These are phyloP conservation scores for Hyaloscypha hepaticicola DNA, from an alignment of 495 filamentous ascomycete species.

Conservation along the genomic window DNA sequence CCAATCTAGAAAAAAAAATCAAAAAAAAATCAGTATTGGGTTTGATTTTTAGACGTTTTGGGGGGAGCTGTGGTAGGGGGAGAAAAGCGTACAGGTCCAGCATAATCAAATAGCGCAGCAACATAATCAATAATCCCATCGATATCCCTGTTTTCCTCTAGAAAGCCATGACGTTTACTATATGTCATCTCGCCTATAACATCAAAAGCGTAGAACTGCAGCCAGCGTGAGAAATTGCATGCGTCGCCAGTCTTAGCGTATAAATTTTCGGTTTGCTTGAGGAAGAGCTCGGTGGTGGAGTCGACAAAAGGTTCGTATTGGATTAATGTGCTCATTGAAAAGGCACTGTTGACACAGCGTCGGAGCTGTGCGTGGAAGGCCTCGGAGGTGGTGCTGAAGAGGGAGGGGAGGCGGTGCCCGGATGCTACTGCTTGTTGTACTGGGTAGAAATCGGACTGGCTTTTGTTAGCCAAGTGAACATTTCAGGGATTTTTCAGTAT, in stretches of 20 bases:
- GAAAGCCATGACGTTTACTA: conserved; percentile 60
- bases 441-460: conserved; percentile 67
- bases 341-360: conserved; percentile 68
- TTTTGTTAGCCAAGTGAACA: conserved; percentile 22
- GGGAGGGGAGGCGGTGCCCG: conserved; percentile 62
- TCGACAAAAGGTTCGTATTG: conserved; percentile 75
- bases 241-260: conserved; percentile 50
- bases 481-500: not conserved
- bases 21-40: conserved; percentile 30
- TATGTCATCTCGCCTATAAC: conserved; percentile 70
- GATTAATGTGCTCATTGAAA: conserved; percentile 69
- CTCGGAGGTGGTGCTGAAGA: conserved; percentile 79
- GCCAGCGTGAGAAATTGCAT: conserved; percentile 70
- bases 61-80: too few relatives aligned
- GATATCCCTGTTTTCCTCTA: conserved; percentile 62
- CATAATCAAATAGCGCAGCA: conserved; percentile 53
- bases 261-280: conserved; percentile 59
- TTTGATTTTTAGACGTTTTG: conserved; percentile 7
- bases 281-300: conserved; percentile 60
- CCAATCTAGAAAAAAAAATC: conserved; percentile 43
- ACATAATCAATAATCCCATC: conserved; percentile 60
- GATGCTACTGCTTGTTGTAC: conserved; percentile 65
- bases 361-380: conserved; percentile 70
- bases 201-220: conserved; percentile 80
- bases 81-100: conserved; percentile 57